Percentiles rank a stretch among this genome's conserved stretches.
phyloP scores from a whole-genome alignment of 257 asterid species.

The Cinchona pubescens region DNA sequence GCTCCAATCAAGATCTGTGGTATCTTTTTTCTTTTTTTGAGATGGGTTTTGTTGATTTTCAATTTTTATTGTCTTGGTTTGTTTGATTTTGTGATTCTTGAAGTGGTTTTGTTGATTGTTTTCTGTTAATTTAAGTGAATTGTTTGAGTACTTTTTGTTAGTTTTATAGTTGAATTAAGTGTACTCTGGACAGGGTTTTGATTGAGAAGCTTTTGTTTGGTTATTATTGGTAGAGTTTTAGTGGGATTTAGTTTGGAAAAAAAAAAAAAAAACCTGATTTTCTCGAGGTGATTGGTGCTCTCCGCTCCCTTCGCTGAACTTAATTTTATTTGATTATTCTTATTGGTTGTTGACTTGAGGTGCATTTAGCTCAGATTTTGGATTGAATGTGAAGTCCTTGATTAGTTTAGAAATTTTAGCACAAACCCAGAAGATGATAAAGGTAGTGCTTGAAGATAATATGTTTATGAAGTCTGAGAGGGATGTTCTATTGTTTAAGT shows the following conservation, averaged over 20 bases:
- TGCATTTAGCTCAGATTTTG: neutral
- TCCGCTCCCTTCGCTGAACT: neutral
- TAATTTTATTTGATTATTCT: neutral
- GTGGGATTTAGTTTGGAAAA: too few relatives aligned
- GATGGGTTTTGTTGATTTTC: neutral
- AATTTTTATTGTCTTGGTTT: neutral
- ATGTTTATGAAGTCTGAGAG: neutral
- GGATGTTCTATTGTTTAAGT: neutral
- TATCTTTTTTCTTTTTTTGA: slow-evolving; percentile 3
- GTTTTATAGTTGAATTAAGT: slow-evolving; percentile 9
- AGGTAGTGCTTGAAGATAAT: neutral
- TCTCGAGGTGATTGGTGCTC: neutral
- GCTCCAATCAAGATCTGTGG: slow-evolving; percentile 96
- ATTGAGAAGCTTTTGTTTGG: neutral
- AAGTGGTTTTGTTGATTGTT: slow-evolving; percentile 1
- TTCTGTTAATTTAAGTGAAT: slow-evolving; percentile 11
- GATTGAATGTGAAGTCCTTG: neutral
- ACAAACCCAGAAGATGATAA: neutral
- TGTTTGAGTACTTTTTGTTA: neutral
- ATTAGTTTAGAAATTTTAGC: neutral
- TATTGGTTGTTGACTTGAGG: slow-evolving; percentile 1
- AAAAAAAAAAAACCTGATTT: too few relatives aligned
- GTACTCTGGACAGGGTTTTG: neutral
- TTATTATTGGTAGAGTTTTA: neutral
- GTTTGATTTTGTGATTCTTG: neutral